phyloP scores from a whole-genome alignment of 225 moss, liverwort and hornwort species.

The Pleurozium schreberi region DNA sequence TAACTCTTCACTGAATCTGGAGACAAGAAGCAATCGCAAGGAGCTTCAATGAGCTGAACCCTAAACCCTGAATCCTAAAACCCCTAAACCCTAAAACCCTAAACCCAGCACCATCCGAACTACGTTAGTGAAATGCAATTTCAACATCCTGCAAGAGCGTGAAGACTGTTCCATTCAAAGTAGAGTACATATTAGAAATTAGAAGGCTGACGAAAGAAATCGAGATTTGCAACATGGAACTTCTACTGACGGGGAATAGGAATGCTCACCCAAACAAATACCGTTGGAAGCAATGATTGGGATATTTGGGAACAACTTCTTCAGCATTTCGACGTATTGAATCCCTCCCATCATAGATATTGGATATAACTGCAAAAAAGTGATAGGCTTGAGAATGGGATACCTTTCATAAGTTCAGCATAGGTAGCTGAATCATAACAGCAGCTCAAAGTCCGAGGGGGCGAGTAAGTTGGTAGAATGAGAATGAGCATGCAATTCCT shows the following conservation, averaged over 20 bases:
- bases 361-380: slow-evolving; percentile 62
- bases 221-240: not conserved
- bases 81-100: too few species aligned
- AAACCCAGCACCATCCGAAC: not conserved
- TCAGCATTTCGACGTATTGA: slow-evolving; percentile 32
- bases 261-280: slow-evolving; percentile 24
- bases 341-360: slow-evolving; percentile 56
- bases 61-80: not conserved
- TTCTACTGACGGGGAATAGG: not conserved
- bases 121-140: not conserved
- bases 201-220: not conserved
- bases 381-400: not conserved
- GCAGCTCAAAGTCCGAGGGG: not conserved
- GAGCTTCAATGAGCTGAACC: not conserved
- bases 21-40: not conserved
- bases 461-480: not conserved
- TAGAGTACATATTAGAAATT: not conserved
- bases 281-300: slow-evolving; percentile 62
- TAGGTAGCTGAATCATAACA: not conserved
- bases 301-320: slow-evolving; percentile 31
- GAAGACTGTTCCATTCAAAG: not conserved
- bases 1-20: slow-evolving; percentile 56
- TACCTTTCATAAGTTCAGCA: not conserved
- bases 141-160: not conserved
- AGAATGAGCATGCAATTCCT: not conserved